Base-by-base conservation (phyloP, 179 eudicot species). In the Patellifolia procumbens region DNA sequence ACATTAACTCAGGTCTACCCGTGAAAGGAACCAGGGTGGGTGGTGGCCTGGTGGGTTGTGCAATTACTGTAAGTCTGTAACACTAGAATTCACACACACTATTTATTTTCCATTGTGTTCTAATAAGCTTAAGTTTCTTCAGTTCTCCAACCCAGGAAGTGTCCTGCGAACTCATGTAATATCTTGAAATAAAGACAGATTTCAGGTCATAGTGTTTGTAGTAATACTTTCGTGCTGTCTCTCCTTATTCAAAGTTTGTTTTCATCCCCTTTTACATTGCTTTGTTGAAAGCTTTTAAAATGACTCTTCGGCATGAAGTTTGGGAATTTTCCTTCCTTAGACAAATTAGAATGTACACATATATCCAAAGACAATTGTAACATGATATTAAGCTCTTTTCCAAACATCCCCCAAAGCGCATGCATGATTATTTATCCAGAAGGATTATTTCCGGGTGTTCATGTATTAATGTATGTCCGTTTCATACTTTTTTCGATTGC, bases 21-120 rank as follows among this genome's bases (percentile, higher is more conserved):
- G 0, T 10, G 7, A 39, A 51, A 61, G 53, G 19, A 56, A 39
- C 58, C 68, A 31, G 15, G 52, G 20, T 34, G 59, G 76, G 42
- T 66, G 58, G 29, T 32, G 43, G 71, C 20, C 60, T n/a, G n/a
- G 28, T 32, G 43, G 71, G 28, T 68, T 68, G 78, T 70, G 37
- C 32, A 29, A 43, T 35, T 42, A 63, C 13, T 81, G 78, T 78
- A 77, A 56, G 62, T 63, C 16, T 81, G 84, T 78, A 77, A 64
- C 72, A 74, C 46, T 82, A 78, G 62, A 29, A 37, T 35, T 59
- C 37, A 61, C 68, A 70, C 68, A 70, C 24, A 62, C 59, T 20
- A 42, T 78, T 74, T 55, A 32, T 75, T 70, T 56, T 28, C 31
- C 48, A 60, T 73, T 20, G 66, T 53, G 45, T 70, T 55, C 52